Conservation (phyloP, 1,284 basidiomycete genomes). For the Fomes fomentarius region DNA sequence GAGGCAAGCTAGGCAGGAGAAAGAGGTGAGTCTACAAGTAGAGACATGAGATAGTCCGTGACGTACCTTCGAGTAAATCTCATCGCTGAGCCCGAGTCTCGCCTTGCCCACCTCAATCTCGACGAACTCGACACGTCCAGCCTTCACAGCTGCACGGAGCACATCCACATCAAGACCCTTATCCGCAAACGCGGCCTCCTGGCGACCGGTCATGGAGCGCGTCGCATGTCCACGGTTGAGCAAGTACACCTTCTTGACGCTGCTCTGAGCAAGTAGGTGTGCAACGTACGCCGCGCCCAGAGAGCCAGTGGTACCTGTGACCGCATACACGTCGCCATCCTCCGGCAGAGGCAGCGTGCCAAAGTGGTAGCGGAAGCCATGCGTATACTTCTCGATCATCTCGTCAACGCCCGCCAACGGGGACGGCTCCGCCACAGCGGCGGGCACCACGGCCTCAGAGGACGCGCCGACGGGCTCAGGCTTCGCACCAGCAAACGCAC, state of each 20-base stretch:
- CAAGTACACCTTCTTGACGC: slow-evolving; percentile 4
- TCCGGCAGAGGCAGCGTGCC: background rate
- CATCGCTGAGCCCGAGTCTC: slow-evolving; percentile 3
- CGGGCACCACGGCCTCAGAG: too few relatives aligned
- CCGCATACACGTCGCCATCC: slow-evolving; percentile 2
- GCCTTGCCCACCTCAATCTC: background rate
- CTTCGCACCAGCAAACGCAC: background rate
- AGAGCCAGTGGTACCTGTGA: slow-evolving; percentile 8
- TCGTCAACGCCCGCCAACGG: background rate
- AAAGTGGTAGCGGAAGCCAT: background rate
- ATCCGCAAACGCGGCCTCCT: slow-evolving; percentile 4
- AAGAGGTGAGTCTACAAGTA: too few relatives aligned
- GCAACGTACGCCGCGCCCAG: slow-evolving; percentile 7
- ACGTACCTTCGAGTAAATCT: slow-evolving; percentile 1
- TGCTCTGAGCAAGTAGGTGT: background rate
- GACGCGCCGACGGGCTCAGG: background rate
- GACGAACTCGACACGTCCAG: background rate
- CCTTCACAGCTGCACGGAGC: background rate
- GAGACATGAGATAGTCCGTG: too few relatives aligned
- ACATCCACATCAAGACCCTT: background rate
- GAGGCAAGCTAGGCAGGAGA: slow-evolving; percentile 10
- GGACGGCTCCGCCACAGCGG: background rate
- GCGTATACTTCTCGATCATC: slow-evolving; percentile 3
- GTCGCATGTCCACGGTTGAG: slow-evolving; percentile 1
- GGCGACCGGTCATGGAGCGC: background rate